These are phyloP conservation scores for Xylariaceae sp. DNA, from an alignment of 2,329 filamentous ascomycete genomes.

Conservation along the genomic window DNA sequence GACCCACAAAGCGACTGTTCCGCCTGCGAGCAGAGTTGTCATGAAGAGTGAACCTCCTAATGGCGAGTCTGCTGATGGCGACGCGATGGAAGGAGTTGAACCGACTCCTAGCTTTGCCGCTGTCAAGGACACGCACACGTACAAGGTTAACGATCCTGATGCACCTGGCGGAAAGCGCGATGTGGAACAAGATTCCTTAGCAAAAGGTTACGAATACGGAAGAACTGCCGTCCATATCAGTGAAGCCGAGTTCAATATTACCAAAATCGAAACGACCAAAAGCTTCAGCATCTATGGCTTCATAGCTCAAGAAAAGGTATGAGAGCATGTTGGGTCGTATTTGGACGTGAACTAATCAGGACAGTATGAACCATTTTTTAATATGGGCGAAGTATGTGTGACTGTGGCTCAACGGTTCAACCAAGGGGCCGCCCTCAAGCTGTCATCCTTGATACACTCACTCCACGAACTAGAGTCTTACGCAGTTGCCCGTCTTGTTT, in stretches of 20 bases:
- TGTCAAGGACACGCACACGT: slow-evolving; percentile 74
- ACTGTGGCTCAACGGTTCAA: slow-evolving; percentile 75
- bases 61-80: slow-evolving; percentile 33
- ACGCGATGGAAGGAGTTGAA: slow-evolving; percentile 46
- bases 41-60: slow-evolving; percentile 43
- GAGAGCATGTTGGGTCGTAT: slow-evolving; percentile 5
- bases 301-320: slow-evolving; percentile 65
- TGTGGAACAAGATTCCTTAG: slow-evolving; percentile 75
- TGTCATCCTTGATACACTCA: slow-evolving; percentile 87
- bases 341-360: not conserved
- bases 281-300: slow-evolving; percentile 84
- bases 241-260: slow-evolving; percentile 80
- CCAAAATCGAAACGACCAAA: slow-evolving; percentile 74
- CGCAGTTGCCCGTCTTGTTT: slow-evolving; percentile 79
- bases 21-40: slow-evolving; percentile 74
- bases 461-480: slow-evolving; percentile 81
- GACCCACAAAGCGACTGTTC: slow-evolving; percentile 71
- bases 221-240: slow-evolving; percentile 87
- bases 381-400: slow-evolving; percentile 75
- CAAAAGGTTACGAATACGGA: slow-evolving; percentile 93
- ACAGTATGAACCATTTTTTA: slow-evolving; percentile 78
- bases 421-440: slow-evolving; percentile 74
- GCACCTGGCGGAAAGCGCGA: slow-evolving; percentile 76
- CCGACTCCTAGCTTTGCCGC: slow-evolving; percentile 51
- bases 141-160: slow-evolving; percentile 72